Evolutionary conservation across 164 flowering plant species (phyloP), one percentile per base, ranked within the genome.

Genomic region (Vitis rupestris): DNA sequence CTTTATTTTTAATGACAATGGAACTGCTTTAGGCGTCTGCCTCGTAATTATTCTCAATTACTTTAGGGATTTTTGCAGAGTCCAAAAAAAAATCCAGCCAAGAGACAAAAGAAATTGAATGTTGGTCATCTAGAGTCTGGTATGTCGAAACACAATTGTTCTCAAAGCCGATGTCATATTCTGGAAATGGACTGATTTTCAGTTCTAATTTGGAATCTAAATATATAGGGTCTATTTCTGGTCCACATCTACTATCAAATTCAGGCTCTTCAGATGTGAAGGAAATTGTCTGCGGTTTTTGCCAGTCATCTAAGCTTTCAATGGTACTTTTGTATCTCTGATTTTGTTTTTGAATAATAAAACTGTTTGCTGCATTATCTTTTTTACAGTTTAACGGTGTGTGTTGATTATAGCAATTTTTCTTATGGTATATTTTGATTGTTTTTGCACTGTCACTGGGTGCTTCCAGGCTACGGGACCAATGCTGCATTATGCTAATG

Each of bases 391-490:
- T 6, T n/a, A 14, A 14, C 48, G 47, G 15, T 70, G 5, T 5
- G 10, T 29, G 5, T 17, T 16, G 8, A 51, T 50, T 10, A 30
- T 37, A n/a, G 10, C 8, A n/a, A 59, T 10, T 11, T 19, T 8
- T 12, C n/a, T 17, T 19, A 53, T 37, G 44, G 4, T 37, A 37
- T 37, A 37, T 6, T 3, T 37, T 37, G 44, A 37, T 37, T 37
- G 44, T 37, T 37, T 37, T 37, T 37, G 44, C 44, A 6, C 6
- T 37, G 44, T 37, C 44, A 37, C 37, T 61, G 50, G 19, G 9
- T 60, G 53, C 44, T 75, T 71, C 29, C 69, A 91, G 96, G 83
- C 16, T 50, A 81, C 88, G 69, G 93, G 93, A 37, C 77, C 76
- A 58, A 77, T 89, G 86, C 48, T 82, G 61, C 83, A 85, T 76